phyloP scores from a whole-genome alignment of 2,329 filamentous ascomycete genomes.

The Emmonsia crescens region DNA sequence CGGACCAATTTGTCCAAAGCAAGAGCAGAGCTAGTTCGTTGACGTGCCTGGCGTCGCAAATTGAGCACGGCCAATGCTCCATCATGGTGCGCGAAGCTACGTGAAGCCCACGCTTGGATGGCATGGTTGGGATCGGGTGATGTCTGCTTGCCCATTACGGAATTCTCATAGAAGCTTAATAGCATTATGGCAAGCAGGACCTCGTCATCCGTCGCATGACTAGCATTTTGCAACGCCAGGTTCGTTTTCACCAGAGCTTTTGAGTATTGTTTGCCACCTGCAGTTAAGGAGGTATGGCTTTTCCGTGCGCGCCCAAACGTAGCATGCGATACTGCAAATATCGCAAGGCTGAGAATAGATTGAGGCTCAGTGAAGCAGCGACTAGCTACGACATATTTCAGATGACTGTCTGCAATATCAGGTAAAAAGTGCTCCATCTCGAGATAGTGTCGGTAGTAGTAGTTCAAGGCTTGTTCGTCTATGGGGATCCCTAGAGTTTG shows the following conservation, averaged over 20 bases:
- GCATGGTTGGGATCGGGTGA: neutral
- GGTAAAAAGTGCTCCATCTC: neutral
- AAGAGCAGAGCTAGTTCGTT: neutral
- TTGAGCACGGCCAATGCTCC: neutral
- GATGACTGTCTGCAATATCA: neutral
- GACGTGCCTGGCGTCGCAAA: neutral
- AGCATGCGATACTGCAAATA: neutral
- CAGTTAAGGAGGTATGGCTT: neutral
- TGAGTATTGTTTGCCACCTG: neutral
- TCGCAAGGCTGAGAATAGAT: neutral
- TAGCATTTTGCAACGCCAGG: neutral
- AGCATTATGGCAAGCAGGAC: neutral
- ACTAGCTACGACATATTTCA: neutral
- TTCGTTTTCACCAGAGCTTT: conserved; percentile 1
- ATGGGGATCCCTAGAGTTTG: neutral
- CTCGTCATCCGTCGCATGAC: neutral
- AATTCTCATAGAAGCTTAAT: conserved; percentile 2
- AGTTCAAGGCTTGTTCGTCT: neutral
- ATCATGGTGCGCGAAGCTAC: conserved; percentile 1
- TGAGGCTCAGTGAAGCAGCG: neutral
- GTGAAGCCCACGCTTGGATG: neutral
- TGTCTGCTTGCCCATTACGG: neutral
- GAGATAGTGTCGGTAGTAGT: neutral
- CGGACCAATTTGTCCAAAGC: conserved; percentile 1
- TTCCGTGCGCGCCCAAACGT: neutral